phyloP scores from a whole-genome alignment of 768 basidiomycete genomes.

The Rhizopogon vulgaris region DNA sequence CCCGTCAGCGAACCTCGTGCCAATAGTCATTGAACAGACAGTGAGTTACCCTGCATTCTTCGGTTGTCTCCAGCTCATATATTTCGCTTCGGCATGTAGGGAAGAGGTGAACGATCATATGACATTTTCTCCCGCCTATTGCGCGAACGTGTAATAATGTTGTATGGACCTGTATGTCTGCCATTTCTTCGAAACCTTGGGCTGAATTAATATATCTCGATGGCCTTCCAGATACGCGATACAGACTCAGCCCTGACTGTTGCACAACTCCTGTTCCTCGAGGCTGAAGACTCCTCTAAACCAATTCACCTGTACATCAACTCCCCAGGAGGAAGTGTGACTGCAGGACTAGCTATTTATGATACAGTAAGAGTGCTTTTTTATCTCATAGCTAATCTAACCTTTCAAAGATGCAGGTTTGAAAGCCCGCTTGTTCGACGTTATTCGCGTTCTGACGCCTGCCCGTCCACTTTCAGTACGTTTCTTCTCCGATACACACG shows the following conservation, averaged over 20 bases:
- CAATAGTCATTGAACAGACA: constrained; percentile 92
- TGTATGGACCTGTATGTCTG: constrained; percentile 78
- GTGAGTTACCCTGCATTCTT: constrained; percentile 33
- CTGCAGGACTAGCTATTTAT: constrained; percentile 94
- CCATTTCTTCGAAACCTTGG: constrained; percentile 5
- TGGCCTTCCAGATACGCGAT: constrained; percentile 67
- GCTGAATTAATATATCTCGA: constrained; percentile 8
- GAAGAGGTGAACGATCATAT: constrained; percentile 84
- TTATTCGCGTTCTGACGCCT: constrained; percentile 2
- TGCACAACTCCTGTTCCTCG: constrained; percentile 90
- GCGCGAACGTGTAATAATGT: constrained; percentile 91
- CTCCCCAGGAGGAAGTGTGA: constrained; percentile 93
- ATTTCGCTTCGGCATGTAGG: constrained; percentile 34
- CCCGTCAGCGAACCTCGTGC: constrained; percentile 65
- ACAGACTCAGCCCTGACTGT: constrained; percentile 84
- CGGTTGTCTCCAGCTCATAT: constrained; percentile 9
- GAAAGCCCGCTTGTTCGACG: constrained; percentile 7
- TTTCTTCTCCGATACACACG: constrained; percentile 92
- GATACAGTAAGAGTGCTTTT: constrained; percentile 69
- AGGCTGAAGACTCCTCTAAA: constrained; percentile 90
- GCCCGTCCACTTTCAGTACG: constrained; percentile 48
- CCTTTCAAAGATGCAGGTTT: constrained; percentile 63
- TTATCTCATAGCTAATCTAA: constrained; percentile 10
- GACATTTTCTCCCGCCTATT: constrained; percentile 95
- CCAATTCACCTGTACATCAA: constrained; percentile 98